Percentiles rank a stretch among this genome's conserved stretches.
These are phyloP conservation scores for Neofusicoccum parvum DNA, from an alignment of 2,329 filamentous ascomycete species.

Conservation along the genomic window DNA sequence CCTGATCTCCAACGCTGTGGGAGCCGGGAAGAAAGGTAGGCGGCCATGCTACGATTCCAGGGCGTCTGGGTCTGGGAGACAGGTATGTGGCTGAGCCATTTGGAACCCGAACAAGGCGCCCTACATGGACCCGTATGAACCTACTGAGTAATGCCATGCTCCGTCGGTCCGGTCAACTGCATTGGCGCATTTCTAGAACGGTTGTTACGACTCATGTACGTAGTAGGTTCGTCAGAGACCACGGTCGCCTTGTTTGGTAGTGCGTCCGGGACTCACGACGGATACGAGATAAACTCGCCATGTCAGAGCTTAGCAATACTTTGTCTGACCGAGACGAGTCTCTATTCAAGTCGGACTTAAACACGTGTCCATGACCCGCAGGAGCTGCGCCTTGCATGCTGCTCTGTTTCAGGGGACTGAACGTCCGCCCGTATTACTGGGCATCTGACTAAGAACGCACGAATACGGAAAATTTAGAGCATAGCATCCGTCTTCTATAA, in stretches of 20 bases:
- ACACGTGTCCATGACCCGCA: no score
- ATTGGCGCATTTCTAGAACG: background rate
- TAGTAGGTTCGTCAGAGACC: background rate
- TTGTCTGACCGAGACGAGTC: no score
- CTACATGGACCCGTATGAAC: background rate
- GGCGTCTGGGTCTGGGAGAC: background rate
- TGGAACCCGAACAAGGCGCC: background rate
- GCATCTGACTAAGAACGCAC: background rate
- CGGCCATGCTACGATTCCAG: no score
- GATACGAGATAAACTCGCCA: background rate
- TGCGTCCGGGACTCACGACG: background rate
- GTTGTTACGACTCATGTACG: background rate
- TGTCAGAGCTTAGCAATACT: no score
- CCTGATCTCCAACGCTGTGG: background rate
- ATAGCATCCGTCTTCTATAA: background rate
- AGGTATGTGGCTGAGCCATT: background rate
- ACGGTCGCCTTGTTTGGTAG: background rate
- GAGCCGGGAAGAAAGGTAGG: no score
- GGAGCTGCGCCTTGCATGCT: no score
- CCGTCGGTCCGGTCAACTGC: background rate
- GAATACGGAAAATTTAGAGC: background rate
- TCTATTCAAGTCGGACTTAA: no score
- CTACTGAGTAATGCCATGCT: background rate
- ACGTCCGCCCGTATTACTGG: background rate
- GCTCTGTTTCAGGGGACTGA: background rate